These are phyloP conservation scores for Batkoa obscura DNA, from an alignment of 371 early-diverging fungal genomes.

Conservation along the genomic window DNA sequence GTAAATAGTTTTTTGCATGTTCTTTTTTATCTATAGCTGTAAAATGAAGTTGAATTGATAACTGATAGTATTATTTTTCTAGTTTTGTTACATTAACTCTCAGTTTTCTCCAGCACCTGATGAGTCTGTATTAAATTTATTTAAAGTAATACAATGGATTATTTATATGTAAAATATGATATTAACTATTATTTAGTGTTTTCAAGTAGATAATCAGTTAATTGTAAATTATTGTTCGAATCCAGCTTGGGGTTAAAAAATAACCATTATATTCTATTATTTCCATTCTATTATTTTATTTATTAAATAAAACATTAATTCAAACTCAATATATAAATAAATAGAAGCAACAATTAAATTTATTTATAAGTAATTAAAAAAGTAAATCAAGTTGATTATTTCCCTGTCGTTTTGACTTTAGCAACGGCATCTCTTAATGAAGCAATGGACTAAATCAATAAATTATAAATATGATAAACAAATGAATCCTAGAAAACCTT, in stretches of 20 bases:
- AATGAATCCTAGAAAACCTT: too few species aligned
- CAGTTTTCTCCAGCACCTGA: neutral
- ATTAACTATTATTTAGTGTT: constrained; percentile 3
- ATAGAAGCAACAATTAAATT: neutral
- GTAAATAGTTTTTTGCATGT: constrained; percentile 18
- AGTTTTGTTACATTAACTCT: neutral
- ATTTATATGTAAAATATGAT: neutral
- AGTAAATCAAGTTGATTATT: neutral
- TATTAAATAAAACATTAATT: neutral
- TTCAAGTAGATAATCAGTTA: constrained; percentile 3
- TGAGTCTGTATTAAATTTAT: neutral
- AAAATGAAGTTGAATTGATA: neutral
- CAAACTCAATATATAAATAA: neutral
- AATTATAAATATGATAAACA: too few species aligned
- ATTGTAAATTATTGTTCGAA: constrained; percentile 5
- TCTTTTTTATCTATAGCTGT: neutral
- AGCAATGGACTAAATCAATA: too few species aligned
- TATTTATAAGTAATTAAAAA: neutral
- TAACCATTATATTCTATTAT: neutral
- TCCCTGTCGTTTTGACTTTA: neutral
- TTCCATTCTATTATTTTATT: neutral
- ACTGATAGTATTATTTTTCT: neutral
- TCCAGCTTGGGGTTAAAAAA: constrained; percentile 3
- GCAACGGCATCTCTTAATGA: too few species aligned
- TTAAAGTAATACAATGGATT: neutral